Base-by-base conservation (phyloP, 1,284 basidiomycete species). In the Austroboletus olivaceoglutinosus region DNA sequence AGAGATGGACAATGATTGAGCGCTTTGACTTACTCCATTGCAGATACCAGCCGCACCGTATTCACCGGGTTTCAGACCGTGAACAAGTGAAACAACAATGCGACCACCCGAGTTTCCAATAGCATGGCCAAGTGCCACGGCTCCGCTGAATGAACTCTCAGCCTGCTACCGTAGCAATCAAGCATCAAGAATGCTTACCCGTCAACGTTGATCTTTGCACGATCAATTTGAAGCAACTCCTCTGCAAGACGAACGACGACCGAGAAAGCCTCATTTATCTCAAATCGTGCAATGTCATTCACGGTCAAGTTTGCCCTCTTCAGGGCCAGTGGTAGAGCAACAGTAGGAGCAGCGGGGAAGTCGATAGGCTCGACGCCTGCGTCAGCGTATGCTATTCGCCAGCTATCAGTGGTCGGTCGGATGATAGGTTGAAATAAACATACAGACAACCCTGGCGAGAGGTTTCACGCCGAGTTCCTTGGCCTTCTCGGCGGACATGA, bases 241-340 rank as follows among this genome's bases (percentile, higher is more conserved):
- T 98, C 93, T 3, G 92, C 91, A 47, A 94, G 86, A 44, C 91
- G 83, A 64, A 93, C 88, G 62, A 98, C 96, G 31, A 93, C 91
- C 1, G 94, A 95, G 80, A 99, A 99, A 16, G 96, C 97, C 73
- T 96, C 97, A 73, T 99, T 99, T 72, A 99, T 85, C 73, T 99
- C 97, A 68, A 93, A 99, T 48, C 91, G 81, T 30, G 93, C 81
- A 59, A 99, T 93, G 66, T 99, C 93, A 45, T 90, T 78, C 52
- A 87, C 69, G 29, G 83, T 83, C 51, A 99, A 76, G 60, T 91
- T 91, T 43, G 96, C 97, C 58, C 81, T 85, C 76, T 94, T 76
- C 51, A 99, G 79, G 10, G 97, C 97, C 56, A 83, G 75, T 37
- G 97, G 97, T 42, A 99, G 77, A 34, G 95, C 96, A 53, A 91